Conservation (phyloP, 257 asterid species). For the Nicotiana obtusifolia region DNA sequence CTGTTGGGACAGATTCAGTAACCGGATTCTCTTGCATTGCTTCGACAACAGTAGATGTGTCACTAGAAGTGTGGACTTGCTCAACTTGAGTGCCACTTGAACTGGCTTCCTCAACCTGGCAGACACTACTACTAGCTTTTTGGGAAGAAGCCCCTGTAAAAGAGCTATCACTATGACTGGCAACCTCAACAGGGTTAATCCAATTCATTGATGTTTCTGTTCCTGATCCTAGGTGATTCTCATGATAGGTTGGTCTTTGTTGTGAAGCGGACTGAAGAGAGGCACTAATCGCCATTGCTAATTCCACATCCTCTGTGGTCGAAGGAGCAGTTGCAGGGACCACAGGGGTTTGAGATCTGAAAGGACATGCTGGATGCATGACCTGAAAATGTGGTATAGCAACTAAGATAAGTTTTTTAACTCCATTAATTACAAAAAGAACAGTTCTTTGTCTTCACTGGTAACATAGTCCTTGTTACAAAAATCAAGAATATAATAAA, state of each 20-base stretch:
- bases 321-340: constrained; percentile 54
- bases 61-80: constrained; percentile 16
- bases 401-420: neutral
- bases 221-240: constrained; percentile 28
- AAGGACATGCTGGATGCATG: constrained; percentile 46
- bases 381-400: constrained; percentile 35
- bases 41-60: constrained; percentile 19
- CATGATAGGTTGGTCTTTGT: constrained; percentile 24
- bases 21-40: constrained; percentile 26
- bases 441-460: neutral
- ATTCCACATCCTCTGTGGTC: constrained; percentile 45
- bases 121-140: constrained; percentile 25
- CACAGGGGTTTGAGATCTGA: constrained; percentile 34
- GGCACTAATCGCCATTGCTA: constrained; percentile 59
- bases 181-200: constrained; percentile 15
- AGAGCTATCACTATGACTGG: constrained; percentile 18
- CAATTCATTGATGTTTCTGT: constrained; percentile 35
- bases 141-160: constrained; percentile 26
- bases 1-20: constrained; percentile 43
- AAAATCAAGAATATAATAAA: neutral
- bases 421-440: neutral
- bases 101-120: constrained; percentile 26
- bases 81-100: constrained; percentile 24
- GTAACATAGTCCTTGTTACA: neutral
- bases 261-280: constrained; percentile 50